These are phyloP conservation scores for Gelatoporia subvermispora DNA, from an alignment of 768 basidiomycete genomes.

Conservation along the genomic window DNA sequence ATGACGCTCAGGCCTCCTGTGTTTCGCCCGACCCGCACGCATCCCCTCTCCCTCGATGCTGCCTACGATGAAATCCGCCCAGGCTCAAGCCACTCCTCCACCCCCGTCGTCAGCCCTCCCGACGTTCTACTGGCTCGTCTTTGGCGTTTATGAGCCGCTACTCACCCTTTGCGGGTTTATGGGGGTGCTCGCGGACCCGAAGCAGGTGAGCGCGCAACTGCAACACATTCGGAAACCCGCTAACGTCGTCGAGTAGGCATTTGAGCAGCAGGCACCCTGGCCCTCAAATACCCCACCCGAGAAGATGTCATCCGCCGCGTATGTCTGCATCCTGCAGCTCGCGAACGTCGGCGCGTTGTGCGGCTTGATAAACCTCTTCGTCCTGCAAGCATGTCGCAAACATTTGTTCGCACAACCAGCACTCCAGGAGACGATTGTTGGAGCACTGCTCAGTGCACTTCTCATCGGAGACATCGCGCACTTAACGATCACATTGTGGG, in stretches of 20 bases:
- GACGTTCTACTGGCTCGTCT: constrained; percentile 66
- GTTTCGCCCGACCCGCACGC: neutral
- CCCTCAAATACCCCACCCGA: constrained; percentile 42
- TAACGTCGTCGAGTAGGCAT: constrained; percentile 39
- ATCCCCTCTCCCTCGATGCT: neutral
- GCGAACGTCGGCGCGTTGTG: constrained; percentile 74
- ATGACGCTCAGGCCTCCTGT: neutral
- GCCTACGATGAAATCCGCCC: neutral
- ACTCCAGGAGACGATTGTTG: constrained; percentile 69
- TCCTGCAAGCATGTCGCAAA: constrained; percentile 55
- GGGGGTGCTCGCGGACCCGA: constrained; percentile 62
- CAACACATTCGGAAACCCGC: neutral
- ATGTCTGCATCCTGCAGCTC: constrained; percentile 69
- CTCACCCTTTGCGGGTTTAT: constrained; percentile 61
- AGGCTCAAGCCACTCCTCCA: constrained; percentile 25
- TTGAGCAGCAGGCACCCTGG: constrained; percentile 78
- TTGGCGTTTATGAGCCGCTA: constrained; percentile 71
- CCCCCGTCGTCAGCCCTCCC: constrained; percentile 58
- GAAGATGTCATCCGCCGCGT: constrained; percentile 53
- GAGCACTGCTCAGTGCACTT: constrained; percentile 60
- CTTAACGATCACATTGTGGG: constrained; percentile 66
- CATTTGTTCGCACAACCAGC: constrained; percentile 55
- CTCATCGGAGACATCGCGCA: constrained; percentile 67
- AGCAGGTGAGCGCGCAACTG: constrained; percentile 39
- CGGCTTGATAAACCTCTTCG: constrained; percentile 64